Conservation (phyloP, 1,284 basidiomycete species). For the Cutaneotrichosporon cutaneum region DNA sequence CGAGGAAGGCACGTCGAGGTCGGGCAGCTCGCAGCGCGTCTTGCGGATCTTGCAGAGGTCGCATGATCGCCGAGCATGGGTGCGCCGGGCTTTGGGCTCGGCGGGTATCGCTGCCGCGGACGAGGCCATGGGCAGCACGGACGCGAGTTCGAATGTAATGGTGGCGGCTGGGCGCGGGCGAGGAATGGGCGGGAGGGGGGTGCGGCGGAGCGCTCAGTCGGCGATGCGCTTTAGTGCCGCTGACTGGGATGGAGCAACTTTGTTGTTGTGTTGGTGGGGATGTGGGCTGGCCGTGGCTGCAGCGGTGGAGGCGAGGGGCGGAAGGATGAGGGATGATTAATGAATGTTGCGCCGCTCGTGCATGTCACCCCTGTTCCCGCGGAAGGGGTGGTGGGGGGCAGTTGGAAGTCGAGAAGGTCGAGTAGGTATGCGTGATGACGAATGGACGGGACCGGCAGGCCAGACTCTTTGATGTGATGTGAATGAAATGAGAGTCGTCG, state of each 20-base stretch:
- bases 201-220: not conserved
- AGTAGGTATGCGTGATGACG: not conserved
- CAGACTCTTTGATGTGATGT: no score
- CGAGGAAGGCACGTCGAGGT: constrained; percentile 43
- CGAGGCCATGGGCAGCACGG: constrained; percentile 5
- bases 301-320: not conserved
- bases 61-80: constrained; percentile 48
- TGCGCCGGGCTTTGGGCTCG: constrained; percentile 39
- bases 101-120: constrained; percentile 2
- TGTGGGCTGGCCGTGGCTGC: not conserved
- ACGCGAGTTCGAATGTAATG: constrained; percentile 2
- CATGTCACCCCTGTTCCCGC: not conserved
- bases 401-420: no score
- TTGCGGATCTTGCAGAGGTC: constrained; percentile 49
- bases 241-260: not conserved
- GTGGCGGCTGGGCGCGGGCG: not conserved
- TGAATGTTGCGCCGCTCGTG: not conserved
- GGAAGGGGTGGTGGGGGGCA: not conserved
- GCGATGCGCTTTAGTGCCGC: not conserved
- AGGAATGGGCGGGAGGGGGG: not conserved
- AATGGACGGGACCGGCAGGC: no score
- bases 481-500: not conserved
- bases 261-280: not conserved
- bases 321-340: not conserved
- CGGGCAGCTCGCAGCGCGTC: constrained; percentile 49